Percentiles rank a stretch among this genome's conserved stretches.
These are phyloP conservation scores for Tetracladium setigerum DNA, from an alignment of 495 filamentous ascomycete genomes.

Conservation along the genomic window DNA sequence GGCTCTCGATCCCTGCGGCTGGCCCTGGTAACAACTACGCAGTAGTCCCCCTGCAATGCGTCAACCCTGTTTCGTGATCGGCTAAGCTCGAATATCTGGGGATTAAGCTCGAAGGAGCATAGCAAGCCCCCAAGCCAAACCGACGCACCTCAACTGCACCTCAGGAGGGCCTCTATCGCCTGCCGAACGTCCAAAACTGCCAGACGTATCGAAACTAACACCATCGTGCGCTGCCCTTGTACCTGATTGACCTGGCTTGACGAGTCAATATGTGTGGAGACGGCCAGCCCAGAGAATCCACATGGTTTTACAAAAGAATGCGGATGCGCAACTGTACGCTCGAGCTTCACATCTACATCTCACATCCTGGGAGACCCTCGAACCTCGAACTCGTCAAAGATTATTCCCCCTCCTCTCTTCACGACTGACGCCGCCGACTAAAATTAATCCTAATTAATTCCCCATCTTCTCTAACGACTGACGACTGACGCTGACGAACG, in stretches of 20 bases:
- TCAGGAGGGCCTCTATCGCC: slow-evolving; percentile 2
- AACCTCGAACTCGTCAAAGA: slow-evolving; percentile 1
- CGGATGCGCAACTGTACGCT: not conserved
- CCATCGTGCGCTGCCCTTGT: not conserved
- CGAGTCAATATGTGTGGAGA: slow-evolving; percentile 9
- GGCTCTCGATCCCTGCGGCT: not conserved
- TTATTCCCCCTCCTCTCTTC: not conserved
- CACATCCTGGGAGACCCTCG: not conserved
- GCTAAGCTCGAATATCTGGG: slow-evolving; percentile 12
- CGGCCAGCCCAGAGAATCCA: slow-evolving; percentile 1
- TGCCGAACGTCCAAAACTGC: slow-evolving; percentile 3
- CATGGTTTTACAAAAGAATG: slow-evolving; percentile 6
- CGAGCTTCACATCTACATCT: not conserved
- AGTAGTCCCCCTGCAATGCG: slow-evolving; percentile 6
- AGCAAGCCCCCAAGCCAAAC: not conserved
- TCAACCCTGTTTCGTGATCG: slow-evolving; percentile 11
- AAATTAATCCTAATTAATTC: not conserved
- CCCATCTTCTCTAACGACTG: no score
- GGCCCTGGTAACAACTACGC: slow-evolving; percentile 2
- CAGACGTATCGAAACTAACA: not conserved
- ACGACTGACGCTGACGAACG: no score
- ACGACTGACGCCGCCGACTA: not conserved
- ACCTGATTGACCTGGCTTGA: slow-evolving; percentile 8
- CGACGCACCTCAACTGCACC: not conserved
- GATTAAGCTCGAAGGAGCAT: slow-evolving; percentile 5